Evolutionary conservation across 768 basidiomycete genomes (phyloP), one percentile per base, ranked within the genome.

Genomic region (Suillus paluster): DNA sequence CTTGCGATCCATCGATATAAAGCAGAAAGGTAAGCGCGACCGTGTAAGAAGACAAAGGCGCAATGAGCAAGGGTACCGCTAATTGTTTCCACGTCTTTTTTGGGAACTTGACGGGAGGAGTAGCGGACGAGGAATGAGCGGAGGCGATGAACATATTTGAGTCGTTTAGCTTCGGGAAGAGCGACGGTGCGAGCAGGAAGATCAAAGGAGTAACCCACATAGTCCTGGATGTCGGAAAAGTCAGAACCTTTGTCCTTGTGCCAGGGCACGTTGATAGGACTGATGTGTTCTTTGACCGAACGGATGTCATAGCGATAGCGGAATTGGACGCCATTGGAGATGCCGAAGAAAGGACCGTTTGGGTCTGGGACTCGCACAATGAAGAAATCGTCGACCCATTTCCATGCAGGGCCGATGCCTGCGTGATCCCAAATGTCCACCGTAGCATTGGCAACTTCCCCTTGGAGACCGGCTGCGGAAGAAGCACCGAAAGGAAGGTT

Each of bases 1-100:
- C 21, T 38, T 19, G 56, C n/a, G 4, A 57, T 57, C 56, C 56
- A 57, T 0, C 2, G 30, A 15, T 23, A 75, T 3, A 79, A 48
- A 2, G 61, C 61, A 5, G 75, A 57, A 3, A 78, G 70, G 50
- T 64, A 66, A 3, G 76, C 64, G 0, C 67, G 57, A 8, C 77
- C 75, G 0, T 61, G 56, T 0, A 57, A 58, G 52, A 74, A 70
- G 1, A 78, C 71, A 42, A 77, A 78, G 2, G 73, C 57, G 30
- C 73, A 67, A 55, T 80, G 78, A 6, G 68, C 72, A 0, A 80
- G 66, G 1, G 75, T 71, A 0, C 78, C 73, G 49, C 69, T 64
- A 10, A 81, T 58, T 7, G 60, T 69, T 57, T 70, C 50, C 0
- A 67, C 42, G 0, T 66, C 19, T 1, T 10, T 7, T 8, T 57